Evolutionary conservation across 83 land plant species (phyloP), one percentile per base, ranked within the genome.

Genomic region (Isoetes engelmannii): DNA sequence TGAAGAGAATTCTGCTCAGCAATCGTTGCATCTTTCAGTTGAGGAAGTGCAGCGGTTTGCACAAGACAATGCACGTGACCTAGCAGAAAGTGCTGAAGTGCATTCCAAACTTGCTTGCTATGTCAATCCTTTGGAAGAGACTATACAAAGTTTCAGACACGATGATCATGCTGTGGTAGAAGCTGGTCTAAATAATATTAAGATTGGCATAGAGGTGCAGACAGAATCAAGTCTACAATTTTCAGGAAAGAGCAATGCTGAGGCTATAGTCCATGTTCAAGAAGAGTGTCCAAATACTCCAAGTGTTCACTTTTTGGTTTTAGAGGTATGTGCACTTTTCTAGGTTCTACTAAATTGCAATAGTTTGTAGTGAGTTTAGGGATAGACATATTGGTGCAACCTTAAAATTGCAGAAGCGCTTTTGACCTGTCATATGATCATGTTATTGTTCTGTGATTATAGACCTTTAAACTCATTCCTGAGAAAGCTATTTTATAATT

Each of bases 291-390:
- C 12, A 12, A n/a, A 51, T 15, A 12, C n/a, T 44, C 47, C 67
- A 17, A 17, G 13, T 37, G 74, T 78, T 50, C 78, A 78, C 69
- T 78, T 73, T 45, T 72, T 78, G 67, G 81, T 78, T 49, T 60
- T 78, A 9, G 81, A 78, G 70, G 81, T 77, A 65, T n/a, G 77
- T 20, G 12, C 54, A 51, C 54, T 51, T 51, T 51, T 51, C 54
- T 51, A n/a, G 12, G 54, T 12, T n/a, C 15, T 3, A 12, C n/a
- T 51, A 51, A 10, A 51, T 51, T 51, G 1, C 15, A 51, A 2
- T 28, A 28, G 37, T 28, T 28, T 28, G 2, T 2, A 28, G 37
- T 28, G 37, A 28, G 37, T 28, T 28, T 28, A 28, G 37, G 37
- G 37, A 28, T 28, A 28, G 2, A 28, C 2, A 28, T 28, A 2